phyloP scores from a whole-genome alignment of 495 filamentous ascomycete species.

The Lepraria neglecta region DNA sequence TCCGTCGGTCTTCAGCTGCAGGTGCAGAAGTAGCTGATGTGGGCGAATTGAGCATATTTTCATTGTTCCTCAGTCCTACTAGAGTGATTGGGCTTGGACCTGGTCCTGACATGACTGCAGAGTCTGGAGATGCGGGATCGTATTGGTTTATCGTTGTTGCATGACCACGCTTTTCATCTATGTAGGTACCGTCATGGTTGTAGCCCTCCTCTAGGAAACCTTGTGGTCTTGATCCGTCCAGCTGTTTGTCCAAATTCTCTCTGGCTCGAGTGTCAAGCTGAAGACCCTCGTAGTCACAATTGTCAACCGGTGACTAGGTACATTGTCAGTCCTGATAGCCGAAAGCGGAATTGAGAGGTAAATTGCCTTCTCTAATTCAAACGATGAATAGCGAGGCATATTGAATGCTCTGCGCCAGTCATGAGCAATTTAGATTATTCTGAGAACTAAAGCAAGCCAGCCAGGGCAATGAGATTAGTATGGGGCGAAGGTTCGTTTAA shows the following conservation, averaged over 20 bases:
- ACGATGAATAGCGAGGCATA: conserved; percentile 17
- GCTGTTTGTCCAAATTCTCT: conserved; percentile 19
- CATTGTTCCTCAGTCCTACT: neutral
- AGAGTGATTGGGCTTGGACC: conserved; percentile 13
- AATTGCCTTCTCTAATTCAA: conserved; percentile 6
- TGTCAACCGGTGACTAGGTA: conserved; percentile 19
- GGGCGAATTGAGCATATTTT: conserved; percentile 7
- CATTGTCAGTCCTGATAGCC: neutral
- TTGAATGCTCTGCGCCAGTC: conserved; percentile 7
- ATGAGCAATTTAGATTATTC: neutral
- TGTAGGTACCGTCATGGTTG: conserved; percentile 13
- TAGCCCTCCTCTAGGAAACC: conserved; percentile 17
- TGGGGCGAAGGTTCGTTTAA: conserved; percentile 1
- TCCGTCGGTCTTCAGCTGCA: conserved; percentile 17
- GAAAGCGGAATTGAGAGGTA: neutral
- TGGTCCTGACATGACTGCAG: neutral
- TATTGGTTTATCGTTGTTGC: neutral
- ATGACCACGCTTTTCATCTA: conserved; percentile 22
- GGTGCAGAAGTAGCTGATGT: conserved; percentile 8
- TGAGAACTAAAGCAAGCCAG: neutral
- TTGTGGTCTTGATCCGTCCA: conserved; percentile 14
- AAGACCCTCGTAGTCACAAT: conserved; percentile 25
- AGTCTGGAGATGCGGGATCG: conserved; percentile 18
- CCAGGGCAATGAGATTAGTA: conserved; percentile 8
- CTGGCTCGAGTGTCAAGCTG: conserved; percentile 27